A percentile compares a stretch with the other conserved stretches of the same genome.
phyloP scores from a whole-genome alignment of 495 filamentous ascomycete genomes.

The Hypomontagnella submonticulosa region DNA sequence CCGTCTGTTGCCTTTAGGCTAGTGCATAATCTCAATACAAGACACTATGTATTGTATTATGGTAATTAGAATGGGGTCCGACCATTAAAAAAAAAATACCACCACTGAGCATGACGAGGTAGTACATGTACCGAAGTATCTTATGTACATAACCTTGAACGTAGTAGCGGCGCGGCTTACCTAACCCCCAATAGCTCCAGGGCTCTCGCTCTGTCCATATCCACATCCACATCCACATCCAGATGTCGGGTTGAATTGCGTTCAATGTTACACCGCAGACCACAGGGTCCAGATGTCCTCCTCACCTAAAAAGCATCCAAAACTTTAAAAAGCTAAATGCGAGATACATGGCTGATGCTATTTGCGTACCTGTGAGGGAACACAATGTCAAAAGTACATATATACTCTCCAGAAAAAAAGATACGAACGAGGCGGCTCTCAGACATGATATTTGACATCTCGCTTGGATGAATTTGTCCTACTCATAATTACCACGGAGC shows the following conservation, averaged over 20 bases:
- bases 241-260: constrained; percentile 32
- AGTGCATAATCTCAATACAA: constrained; percentile 32
- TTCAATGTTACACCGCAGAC: constrained; percentile 37
- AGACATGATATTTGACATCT: constrained; percentile 40
- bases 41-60: constrained; percentile 28
- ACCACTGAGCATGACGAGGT: background rate
- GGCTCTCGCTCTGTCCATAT: too few relatives aligned
- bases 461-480: constrained; percentile 33
- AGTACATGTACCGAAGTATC: constrained; percentile 9
- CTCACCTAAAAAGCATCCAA: constrained; percentile 25
- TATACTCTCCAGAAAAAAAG: background rate
- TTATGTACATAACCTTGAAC: constrained; percentile 14
- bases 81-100: constrained; percentile 6
- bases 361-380: background rate
- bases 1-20: constrained; percentile 38
- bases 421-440: constrained; percentile 31
- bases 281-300: constrained; percentile 12
- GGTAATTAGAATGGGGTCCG: constrained; percentile 15
- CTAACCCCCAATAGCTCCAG: constrained; percentile 12
- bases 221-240: too few relatives aligned
- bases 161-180: constrained; percentile 20
- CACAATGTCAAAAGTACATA: background rate
- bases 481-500: constrained; percentile 27
- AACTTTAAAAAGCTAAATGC: constrained; percentile 10
- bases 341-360: constrained; percentile 4